Evolutionary conservation across 495 filamentous ascomycete species (phyloP), one percentile per base, ranked within the genome.

Genomic region (Xylaria castorea): DNA sequence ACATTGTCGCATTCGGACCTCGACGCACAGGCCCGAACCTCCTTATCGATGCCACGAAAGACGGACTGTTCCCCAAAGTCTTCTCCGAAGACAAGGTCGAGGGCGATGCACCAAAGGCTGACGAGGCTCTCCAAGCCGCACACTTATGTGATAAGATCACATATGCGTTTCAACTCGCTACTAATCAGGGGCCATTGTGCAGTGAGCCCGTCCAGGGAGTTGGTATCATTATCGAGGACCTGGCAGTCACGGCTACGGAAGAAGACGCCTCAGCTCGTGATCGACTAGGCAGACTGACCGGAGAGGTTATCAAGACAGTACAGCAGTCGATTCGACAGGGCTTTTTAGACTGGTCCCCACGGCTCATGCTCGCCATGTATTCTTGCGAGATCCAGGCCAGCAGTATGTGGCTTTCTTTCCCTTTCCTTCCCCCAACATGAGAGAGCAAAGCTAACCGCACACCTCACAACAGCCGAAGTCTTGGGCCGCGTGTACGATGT

Each of bases 351-450:
- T 99, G 95, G 95, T 94, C 91, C 69, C 95, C 97, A 0, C 89
- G 96, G 2, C 86, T 99, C 38, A 87, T 98, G 85, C 90, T 98
- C 63, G 95, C 96, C n/a, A 98, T 98, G 94, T 99, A 99, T 84
- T 94, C 91, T 68, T 95, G 94, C 80, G 95, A 98, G 77, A 98
- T 99, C 75, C 97, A 98, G 87, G 94, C 95, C 64, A 94, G 93
- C 50, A 94, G 93, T 95, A 87, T 76, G 90, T 83, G 58, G 44
- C 50, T 66, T 66, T 60, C 50, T 66, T 14, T 69, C 25, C 22
- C 14, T 66, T 40, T 5, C 53, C 22, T 64, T 38, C 42, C 61
- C 67, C n/a, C 57, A 51, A 9, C 3, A n/a, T 25, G 18, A 30
- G 66, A 73, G 74, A 73, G 76, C 72, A 63, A n/a, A 34, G 7